phyloP scores from a whole-genome alignment of 805 yeast genomes.

The Candida palmyrensis region DNA sequence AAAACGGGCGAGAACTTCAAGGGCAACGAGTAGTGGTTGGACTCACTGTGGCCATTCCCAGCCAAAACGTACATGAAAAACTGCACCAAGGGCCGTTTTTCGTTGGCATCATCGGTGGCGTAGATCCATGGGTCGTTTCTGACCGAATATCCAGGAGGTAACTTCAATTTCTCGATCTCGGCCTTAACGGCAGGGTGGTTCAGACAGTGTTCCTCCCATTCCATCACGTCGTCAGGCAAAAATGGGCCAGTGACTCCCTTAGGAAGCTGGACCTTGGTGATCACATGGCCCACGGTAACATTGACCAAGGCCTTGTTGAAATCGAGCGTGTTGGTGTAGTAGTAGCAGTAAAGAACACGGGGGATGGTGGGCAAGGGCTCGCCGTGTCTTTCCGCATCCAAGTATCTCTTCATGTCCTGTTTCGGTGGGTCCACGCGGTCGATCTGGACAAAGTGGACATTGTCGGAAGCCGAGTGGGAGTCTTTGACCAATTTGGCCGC shows the following conservation, averaged over 20 bases:
- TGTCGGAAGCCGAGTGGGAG: conserved; percentile 43
- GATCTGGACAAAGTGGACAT: conserved; percentile 59
- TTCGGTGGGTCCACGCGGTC: conserved; percentile 80
- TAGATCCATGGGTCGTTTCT: conserved; percentile 83
- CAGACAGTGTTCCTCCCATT: conserved; percentile 46
- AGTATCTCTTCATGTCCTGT: conserved; percentile 58
- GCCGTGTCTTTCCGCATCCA: conserved; percentile 58
- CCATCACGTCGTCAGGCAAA: conserved; percentile 58
- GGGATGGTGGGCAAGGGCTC: conserved; percentile 52
- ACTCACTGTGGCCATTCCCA: conserved; percentile 59
- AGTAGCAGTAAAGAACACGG: conserved; percentile 64
- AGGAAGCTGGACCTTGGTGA: conserved; percentile 51
- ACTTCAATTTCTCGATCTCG: conserved; percentile 61
- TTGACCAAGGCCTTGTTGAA: conserved; percentile 73
- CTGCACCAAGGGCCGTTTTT: conserved; percentile 59
- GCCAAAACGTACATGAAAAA: conserved; percentile 70
- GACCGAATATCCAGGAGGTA: conserved; percentile 52
- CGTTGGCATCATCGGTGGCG: conserved; percentile 66
- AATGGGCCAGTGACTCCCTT: conserved; percentile 68
- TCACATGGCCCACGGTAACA: conserved; percentile 55
- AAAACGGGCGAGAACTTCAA: conserved; percentile 71
- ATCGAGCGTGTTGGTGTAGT: conserved; percentile 48
- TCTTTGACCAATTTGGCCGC: conserved; percentile 60
- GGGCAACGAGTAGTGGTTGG: conserved; percentile 73
- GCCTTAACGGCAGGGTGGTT: conserved; percentile 55